phyloP scores from a whole-genome alignment of 768 basidiomycete species.

The Lactarius quietus region DNA sequence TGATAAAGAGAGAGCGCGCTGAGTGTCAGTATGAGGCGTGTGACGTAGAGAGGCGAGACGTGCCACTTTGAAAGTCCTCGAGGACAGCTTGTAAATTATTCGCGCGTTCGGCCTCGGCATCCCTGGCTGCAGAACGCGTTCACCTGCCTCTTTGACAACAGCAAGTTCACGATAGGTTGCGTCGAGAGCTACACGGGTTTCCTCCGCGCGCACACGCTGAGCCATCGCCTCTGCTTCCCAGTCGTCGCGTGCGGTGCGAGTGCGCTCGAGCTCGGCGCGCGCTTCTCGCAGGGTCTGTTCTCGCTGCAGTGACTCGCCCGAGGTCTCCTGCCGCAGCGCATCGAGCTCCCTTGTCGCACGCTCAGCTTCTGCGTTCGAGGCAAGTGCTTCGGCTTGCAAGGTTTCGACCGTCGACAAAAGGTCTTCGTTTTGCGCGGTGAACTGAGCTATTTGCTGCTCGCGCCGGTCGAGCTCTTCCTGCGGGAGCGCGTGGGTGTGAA shows the following conservation, averaged over 20 bases:
- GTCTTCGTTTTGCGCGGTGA: slow-evolving; percentile 77
- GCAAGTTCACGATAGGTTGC: slow-evolving; percentile 62
- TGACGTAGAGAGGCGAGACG: slow-evolving; percentile 27
- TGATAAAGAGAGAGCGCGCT: slow-evolving; percentile 33
- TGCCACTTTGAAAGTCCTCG: slow-evolving; percentile 92
- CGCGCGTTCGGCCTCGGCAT: slow-evolving; percentile 67
- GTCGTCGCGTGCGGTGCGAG: slow-evolving; percentile 76
- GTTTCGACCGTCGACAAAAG: slow-evolving; percentile 68
- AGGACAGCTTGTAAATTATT: slow-evolving; percentile 88
- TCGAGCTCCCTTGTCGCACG: slow-evolving; percentile 68
- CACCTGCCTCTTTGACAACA: slow-evolving; percentile 55
- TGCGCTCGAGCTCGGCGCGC: slow-evolving; percentile 82
- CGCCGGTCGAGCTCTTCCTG: slow-evolving; percentile 98
- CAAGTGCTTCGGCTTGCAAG: slow-evolving; percentile 73
- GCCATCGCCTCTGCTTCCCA: slow-evolving; percentile 58
- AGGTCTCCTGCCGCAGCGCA: slow-evolving; percentile 61
- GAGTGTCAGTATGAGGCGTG: slow-evolving; percentile 13
- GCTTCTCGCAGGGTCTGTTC: slow-evolving; percentile 80
- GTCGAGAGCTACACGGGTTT: slow-evolving; percentile 55
- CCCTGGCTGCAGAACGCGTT: slow-evolving; percentile 56
- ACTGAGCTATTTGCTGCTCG: slow-evolving; percentile 75
- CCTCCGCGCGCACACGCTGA: slow-evolving; percentile 72
- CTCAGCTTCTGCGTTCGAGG: slow-evolving; percentile 72
- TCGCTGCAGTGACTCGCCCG: slow-evolving; percentile 65
- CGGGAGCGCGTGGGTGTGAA: slow-evolving; percentile 21